Base-by-base conservation (phyloP, 1,139 yeast species). In the Yamadazyma taylorii region DNA sequence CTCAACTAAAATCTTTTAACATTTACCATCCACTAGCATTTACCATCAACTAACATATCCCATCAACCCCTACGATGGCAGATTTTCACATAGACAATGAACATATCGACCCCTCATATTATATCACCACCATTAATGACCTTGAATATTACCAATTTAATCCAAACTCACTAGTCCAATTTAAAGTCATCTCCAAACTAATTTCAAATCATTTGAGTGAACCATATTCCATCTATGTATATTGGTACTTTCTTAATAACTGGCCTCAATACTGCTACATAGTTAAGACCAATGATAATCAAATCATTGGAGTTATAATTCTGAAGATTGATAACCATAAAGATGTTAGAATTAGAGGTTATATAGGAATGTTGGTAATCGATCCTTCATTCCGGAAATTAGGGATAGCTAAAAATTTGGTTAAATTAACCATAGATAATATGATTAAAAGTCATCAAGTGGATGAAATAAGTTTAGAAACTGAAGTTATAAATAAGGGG, bases 311-410 rank as follows among this genome's bases (percentile, higher is more conserved):
- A 3, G 87, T 85, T 30, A 81, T 90, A 15, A 86, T 92, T 8
- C 83, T 95, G 42, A 88, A 88, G 53, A 76, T 81, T n/a, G 95
- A 85, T 48, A 69, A 76, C 4, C 97, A 92, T 60, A 69, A 92
- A 40, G 74, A 76, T 24, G 81, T 75, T 9, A 68, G 96, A 41
- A 55, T 69, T 51, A 66, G 97, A 45, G 98, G 98, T 0, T 92
- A 92, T 54, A 90, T 92, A 32, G 98, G 97, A 5, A 92, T 92
- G 98, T 66, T 92, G 38, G 96, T 95, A 0, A 95, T 92, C 19
- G 81, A 82, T 40, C 78, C 81, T 29, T 56, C 62, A 13, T 81
- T 74, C 58, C 68, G 98, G 37, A 90, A 95, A 8, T 67, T 65
- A 33, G 96, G 96, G 2, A 84, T 90, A 33, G 96, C 97, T 4